phyloP scores from a whole-genome alignment of 176 grass and related monocot genomes.

The Coix lacrymajobi region DNA sequence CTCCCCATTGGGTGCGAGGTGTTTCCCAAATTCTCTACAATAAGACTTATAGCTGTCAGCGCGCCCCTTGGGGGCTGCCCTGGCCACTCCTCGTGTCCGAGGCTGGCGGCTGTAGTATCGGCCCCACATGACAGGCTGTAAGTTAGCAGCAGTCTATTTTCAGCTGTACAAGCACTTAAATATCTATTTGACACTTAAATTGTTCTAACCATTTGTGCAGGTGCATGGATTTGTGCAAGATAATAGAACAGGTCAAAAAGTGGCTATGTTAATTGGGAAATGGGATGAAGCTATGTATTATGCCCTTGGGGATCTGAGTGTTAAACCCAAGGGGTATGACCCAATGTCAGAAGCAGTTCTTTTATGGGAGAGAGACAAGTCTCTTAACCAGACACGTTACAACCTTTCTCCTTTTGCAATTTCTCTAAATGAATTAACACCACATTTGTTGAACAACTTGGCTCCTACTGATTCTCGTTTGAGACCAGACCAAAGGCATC shows the following conservation, averaged over 20 bases:
- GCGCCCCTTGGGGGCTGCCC: no score
- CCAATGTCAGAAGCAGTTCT: conserved; percentile 94
- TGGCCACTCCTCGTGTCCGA: no score
- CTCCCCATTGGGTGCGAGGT: no score
- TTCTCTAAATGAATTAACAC: conserved; percentile 73
- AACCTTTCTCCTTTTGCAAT: conserved; percentile 95
- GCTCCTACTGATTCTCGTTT: conserved; percentile 91
- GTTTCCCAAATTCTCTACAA: no score
- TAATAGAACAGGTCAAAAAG: conserved; percentile 81
- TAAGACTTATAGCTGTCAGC: no score
- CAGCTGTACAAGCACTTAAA: neutral
- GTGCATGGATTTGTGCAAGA: conserved; percentile 97
- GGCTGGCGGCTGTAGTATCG: no score
- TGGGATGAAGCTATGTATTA: conserved; percentile 99
- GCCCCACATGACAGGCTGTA: no score
- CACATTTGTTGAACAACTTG: conserved; percentile 55
- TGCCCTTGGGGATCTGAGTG: conserved; percentile 84
- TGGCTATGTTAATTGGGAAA: conserved; percentile 92
- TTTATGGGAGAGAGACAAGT: conserved; percentile 85
- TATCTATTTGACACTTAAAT: conserved; percentile 7
- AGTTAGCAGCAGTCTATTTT: neutral
- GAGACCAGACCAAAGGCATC: conserved; percentile 85
- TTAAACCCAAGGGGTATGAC: conserved; percentile 82
- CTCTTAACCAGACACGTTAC: conserved; percentile 81
- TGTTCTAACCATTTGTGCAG: conserved; percentile 38